Evolutionary conservation across 108 stramenopile genomes (phyloP), one percentile per base, ranked within the genome.

Genomic region (Fistulifera pelliculosa): DNA sequence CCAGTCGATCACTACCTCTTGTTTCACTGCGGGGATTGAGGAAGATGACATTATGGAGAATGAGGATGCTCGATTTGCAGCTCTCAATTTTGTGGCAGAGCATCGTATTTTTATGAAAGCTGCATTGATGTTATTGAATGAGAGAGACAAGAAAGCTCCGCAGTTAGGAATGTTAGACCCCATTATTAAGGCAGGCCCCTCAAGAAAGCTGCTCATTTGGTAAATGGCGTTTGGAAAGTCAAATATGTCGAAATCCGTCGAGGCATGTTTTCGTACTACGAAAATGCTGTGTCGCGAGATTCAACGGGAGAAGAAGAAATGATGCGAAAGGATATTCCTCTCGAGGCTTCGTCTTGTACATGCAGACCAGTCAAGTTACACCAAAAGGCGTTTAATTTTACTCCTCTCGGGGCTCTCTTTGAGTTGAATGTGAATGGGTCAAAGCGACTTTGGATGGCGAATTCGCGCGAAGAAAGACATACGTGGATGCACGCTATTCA

Each of bases 401-500:
- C 62, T 14, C 62, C 63, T 16, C 38, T 72, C 56, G 66, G 77
- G 48, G 54, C 68, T 62, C 44, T 85, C 70, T 62, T 83, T 69
- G 71, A 69, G 54, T 65, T 77, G 52, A 54, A 23, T 41, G 50
- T 62, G 19, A 38, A 64, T 41, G 72, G 64, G 8, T 64, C 77
- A 11, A 71, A 76, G 13, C 76, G 83, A 27, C 52, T 86, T n/a
- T 85, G 84, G 80, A 66, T 90, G 80, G 69, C 79, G 8, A 77
- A 74, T 38, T 68, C 80, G 27, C 55, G 54, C 41, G 85, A 78
- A 22, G 88, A 90, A 56, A 69, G 88, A 13, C 66, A 64, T 27
- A 61, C 66, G 38, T 90, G 88, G 88, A 81, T 90, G 3, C 69
- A 79, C 42, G 78, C 84, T 15, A 84, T 90, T 56, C 70, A 82